Evolutionary conservation across 1,284 basidiomycete species (phyloP).

Genomic region (Trichosporon asahii): DNA sequence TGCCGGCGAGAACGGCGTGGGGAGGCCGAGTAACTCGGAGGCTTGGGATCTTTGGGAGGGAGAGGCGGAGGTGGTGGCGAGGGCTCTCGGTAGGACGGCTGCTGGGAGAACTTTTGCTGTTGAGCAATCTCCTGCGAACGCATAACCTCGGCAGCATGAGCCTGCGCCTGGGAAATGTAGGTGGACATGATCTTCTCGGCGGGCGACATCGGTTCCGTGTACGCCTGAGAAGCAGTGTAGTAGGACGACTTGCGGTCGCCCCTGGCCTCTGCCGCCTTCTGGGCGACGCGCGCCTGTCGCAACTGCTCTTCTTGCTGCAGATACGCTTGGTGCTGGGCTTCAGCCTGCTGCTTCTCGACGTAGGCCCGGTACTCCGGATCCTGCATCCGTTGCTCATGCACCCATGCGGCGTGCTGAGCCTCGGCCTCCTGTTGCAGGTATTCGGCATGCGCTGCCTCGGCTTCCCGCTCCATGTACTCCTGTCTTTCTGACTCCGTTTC

Average conservation of each 20-base stretch:
- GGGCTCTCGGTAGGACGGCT: neutral
- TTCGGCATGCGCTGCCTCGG: neutral
- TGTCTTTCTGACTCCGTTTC: neutral
- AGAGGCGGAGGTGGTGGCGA: constrained; percentile 2
- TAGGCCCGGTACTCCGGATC: neutral
- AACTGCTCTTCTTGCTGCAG: neutral
- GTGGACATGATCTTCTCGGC: constrained; percentile 8
- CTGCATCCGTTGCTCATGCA: neutral
- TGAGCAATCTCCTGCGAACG: neutral
- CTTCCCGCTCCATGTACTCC: neutral
- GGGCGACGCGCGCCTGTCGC: neutral
- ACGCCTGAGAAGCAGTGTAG: neutral
- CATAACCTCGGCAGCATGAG: constrained; percentile 1
- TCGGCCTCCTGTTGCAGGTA: neutral
- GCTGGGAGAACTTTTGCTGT: neutral
- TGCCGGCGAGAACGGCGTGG: neutral
- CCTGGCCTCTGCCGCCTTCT: neutral
- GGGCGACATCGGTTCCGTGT: neutral
- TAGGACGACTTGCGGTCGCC: neutral
- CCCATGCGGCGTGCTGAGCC: neutral
- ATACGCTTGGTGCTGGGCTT: neutral
- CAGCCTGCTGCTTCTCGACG: neutral
- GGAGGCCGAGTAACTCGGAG: neutral
- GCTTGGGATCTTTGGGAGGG: constrained; percentile 3
- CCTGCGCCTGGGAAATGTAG: constrained; percentile 3